Base-by-base conservation (phyloP, 345 rosid species). In the Gynandropsis gynandra region DNA sequence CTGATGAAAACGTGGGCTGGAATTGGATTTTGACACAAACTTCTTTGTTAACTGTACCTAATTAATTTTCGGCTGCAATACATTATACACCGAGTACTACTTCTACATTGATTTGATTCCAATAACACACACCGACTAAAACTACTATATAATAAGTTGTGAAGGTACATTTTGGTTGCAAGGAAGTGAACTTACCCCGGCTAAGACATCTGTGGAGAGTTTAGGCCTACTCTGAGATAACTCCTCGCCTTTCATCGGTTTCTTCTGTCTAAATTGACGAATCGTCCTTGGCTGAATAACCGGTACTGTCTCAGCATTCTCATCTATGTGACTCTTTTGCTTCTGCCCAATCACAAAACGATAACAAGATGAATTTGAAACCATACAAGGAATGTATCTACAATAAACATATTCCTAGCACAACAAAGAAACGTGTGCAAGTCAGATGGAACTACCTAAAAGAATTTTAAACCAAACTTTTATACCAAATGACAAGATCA, bases 201-300 rank as follows among this genome's bases (percentile, higher is more conserved):
- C 75, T 37, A 87, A 70, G 48, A 82, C 16, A 36, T 84, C 95
- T 33, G 71, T 70, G 11, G 98, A 87, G 52, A 90, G 82, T 31
- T 59, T 60, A 27, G 81, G 72, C 57, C 80, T 84, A 55, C 69
- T 69, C 64, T 75, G 57, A 58, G 71, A 50, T 18, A 70, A n/a
- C n/a, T n/a, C 39, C 55, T 70, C 72, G 19, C 69, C 67, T 12
- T 57, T 69, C 13, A 90, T 75, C 20, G 96, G 80, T 63, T 69
- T 72, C 67, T 67, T 87, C 78, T 84, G 96, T 11, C 71, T 73
- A 57, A 87, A 82, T 37, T 77, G 74, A 12, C 84, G 89, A 61
- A 80, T 49, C 37, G 62, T 58, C 68, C 76, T 82, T 4, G 63
- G 81, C 17, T 68, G 77, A 34, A 16, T 45, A 31, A 35, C 67